phyloP scores from a whole-genome alignment of 1,139 yeast genomes.

The Taiozyma sp. region DNA sequence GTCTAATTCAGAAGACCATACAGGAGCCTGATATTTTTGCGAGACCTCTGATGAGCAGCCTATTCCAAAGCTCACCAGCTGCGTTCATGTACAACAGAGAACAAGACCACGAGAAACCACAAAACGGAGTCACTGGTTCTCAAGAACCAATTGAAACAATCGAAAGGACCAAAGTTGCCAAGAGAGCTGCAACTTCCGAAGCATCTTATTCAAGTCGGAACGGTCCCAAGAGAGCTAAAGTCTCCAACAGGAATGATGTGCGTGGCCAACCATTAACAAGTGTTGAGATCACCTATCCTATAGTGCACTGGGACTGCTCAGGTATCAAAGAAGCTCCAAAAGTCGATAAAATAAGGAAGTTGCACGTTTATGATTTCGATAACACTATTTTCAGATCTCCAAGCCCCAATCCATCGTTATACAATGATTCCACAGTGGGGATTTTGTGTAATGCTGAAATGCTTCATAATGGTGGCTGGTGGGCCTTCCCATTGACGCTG shows the following conservation, averaged over 20 bases:
- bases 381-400: constrained; percentile 41
- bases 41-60: not conserved
- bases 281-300: constrained; percentile 9
- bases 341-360: constrained; percentile 17
- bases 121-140: not conserved
- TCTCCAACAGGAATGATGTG: not conserved
- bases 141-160: not conserved
- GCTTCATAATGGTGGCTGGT: constrained; percentile 40
- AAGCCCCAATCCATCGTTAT: constrained; percentile 34
- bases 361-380: constrained; percentile 44
- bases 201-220: not conserved
- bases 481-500: constrained; percentile 34
- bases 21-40: not conserved
- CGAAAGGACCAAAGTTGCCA: not conserved
- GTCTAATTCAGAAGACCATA: not conserved
- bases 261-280: not conserved
- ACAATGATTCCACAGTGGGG: constrained; percentile 26
- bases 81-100: not conserved
- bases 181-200: not conserved
- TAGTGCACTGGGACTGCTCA: constrained; percentile 16
- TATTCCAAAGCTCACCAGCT: not conserved
- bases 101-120: not conserved
- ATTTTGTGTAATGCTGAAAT: constrained; percentile 24
- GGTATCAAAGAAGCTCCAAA: constrained; percentile 3
- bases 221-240: not conserved